Percentiles rank a stretch among this genome's conserved stretches.
Conservation (phyloP, 129 eudicot species). For the Cynara cardunculus region DNA sequence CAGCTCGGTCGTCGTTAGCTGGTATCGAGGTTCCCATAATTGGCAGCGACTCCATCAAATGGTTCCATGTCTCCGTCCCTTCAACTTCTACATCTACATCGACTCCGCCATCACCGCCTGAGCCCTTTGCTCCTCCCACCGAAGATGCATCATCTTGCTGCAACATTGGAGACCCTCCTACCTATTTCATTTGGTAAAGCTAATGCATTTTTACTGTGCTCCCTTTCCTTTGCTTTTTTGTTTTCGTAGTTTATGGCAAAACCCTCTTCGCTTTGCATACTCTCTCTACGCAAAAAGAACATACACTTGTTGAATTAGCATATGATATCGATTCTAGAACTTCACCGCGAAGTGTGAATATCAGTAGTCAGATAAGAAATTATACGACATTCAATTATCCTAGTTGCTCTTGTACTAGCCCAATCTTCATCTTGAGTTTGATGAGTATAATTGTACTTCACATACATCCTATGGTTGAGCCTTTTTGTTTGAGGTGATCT, state of each 20-base stretch:
- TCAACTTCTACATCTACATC: constrained; percentile 19
- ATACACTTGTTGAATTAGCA: not conserved
- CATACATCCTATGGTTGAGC: not conserved
- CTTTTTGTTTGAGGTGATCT: not conserved
- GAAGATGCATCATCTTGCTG: constrained; percentile 63
- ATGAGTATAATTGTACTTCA: not conserved
- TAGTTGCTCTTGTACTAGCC: not conserved
- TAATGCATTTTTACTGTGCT: not conserved
- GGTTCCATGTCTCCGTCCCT: constrained; percentile 64
- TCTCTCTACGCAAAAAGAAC: not conserved
- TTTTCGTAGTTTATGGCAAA: not conserved
- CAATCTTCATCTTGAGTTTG: not conserved
- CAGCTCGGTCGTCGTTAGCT: constrained; percentile 46
- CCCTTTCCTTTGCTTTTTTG: not conserved
- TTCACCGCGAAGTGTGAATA: too few species aligned
- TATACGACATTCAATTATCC: not conserved
- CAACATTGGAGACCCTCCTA: constrained; percentile 60
- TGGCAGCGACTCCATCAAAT: constrained; percentile 65
- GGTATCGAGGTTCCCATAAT: constrained; percentile 86
- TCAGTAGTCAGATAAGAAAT: not conserved
- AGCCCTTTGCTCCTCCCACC: constrained; percentile 37
- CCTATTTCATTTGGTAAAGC: constrained; percentile 63
- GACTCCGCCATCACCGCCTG: constrained; percentile 11
- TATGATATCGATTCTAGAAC: not conserved
- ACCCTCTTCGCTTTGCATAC: not conserved